A percentile compares a stretch with the other conserved stretches of the same genome.
These are phyloP conservation scores for Ilex paraguariensis DNA, from an alignment of 305 asterid species.

Conservation along the genomic window DNA sequence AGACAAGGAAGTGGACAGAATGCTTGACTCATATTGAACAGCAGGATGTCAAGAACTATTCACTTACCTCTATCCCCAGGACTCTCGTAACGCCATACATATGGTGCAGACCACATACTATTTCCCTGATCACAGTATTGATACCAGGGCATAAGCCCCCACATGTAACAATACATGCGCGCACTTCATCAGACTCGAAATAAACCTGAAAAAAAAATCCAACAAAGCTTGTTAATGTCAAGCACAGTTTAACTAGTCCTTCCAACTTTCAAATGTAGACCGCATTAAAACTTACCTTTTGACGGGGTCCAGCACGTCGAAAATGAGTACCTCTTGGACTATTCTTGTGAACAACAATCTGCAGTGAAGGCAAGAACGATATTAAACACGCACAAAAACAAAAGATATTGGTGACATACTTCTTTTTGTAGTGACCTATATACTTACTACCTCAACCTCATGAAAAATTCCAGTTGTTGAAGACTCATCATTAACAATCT, in stretches of 20 bases:
- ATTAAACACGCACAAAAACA: not conserved
- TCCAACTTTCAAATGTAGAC: not conserved
- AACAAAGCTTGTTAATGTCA: not conserved
- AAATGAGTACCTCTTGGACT: conserved; percentile 81
- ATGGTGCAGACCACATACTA: conserved; percentile 70
- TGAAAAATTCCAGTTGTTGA: not conserved
- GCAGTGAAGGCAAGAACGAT: conserved; percentile 6
- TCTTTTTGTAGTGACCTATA: not conserved
- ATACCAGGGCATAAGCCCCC: conserved; percentile 99
- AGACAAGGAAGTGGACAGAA: not conserved
- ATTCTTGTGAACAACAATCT: conserved; percentile 85
- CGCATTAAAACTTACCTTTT: conserved; percentile 37
- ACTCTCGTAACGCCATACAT: conserved; percentile 83
- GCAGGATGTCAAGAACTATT: conserved; percentile 7
- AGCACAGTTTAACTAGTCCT: not conserved
- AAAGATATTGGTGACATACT: not conserved
- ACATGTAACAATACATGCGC: conserved; percentile 90
- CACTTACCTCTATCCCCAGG: conserved; percentile 71
- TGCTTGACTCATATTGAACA: not conserved
- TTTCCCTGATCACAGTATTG: conserved; percentile 89
- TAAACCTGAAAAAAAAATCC: conserved; percentile 51
- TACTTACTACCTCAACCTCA: too few relatives aligned
- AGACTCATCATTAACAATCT: not conserved
- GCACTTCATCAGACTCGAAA: conserved; percentile 74
- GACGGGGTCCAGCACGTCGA: conserved; percentile 97